Evolutionary conservation across 1,139 yeast genomes (phyloP), one percentile per base, ranked within the genome.

Genomic region (Lodderomyces pseudojiufengensis): DNA sequence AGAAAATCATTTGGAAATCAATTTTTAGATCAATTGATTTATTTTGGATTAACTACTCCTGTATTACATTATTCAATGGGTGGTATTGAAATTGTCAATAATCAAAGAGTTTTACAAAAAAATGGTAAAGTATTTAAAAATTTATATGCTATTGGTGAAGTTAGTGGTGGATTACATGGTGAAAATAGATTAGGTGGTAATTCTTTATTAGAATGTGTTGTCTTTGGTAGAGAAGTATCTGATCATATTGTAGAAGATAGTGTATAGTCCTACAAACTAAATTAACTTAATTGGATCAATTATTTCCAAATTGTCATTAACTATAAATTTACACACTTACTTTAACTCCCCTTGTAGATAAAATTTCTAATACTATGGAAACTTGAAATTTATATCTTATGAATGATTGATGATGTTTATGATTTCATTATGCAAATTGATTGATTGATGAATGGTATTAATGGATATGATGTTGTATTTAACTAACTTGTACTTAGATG

Each of bases 21-120:
- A 3, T 47, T 57, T 27, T 39, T 41, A 22, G 30, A 45, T 2
- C 33, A 39, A 2, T 35, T 44, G 12, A 9, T 43, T 11, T 62
- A 52, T 37, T 61, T 46, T 45, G 71, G 70, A 1, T 47, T 62
- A 13, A 56, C 62, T 1, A 65, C 70, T 1, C 71, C 70, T 1
- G 68, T 63, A 3, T 41, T 64, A 11, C 71, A 65, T 45, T 65
- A 61, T 38, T 50, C 68, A 3, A 65, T 65, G 70, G 71, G 71
- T 9, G 71, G 71, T 3, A 48, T 65, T 12, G 55, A 58, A 27
- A 59, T 63, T 8, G 55, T 61, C 37, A 35, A 46, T 11, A 11
- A 47, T 14, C 60, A 57, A 3, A 57, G 57, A 30, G 67, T 60
- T 1, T 32, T 59, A 3, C 44, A 47, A 5, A 40, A 46, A 13